Base-by-base conservation (phyloP, 2,329 filamentous ascomycete species). In the Fusarium hostae region DNA sequence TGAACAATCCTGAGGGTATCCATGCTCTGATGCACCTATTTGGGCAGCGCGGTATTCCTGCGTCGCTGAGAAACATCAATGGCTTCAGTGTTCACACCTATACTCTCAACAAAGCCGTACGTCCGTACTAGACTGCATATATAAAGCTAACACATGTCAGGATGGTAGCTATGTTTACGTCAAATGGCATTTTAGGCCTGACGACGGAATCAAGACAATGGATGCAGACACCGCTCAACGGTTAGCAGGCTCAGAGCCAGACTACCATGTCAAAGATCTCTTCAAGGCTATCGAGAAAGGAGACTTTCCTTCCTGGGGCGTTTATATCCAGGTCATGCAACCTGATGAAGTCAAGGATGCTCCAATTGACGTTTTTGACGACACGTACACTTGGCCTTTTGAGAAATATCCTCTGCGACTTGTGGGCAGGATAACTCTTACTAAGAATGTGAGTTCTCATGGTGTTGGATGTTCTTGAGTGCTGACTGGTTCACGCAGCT, bases 321-420 rank as follows among this genome's bases (percentile, higher is more conserved):
- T 88, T 68, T 90, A 88, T 68, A 84, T 91, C 4, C 91, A 93
- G 79, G 84, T 88, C 9, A 84, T 92, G 66, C 87, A 85, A 22
- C 89, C 89, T 2, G 86, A 88, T 67, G 84, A 91, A 72, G 89
- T 89, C 5, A 86, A 90, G 76, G 84, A 86, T 63, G 89, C 88
- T 77, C 83, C 83, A 44, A 90, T 86, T 83, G 90, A 90, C 79
- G 82, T 92, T 68, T 91, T 93, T 68, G 91, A 93, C 76, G 81
- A 91, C 68, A 93, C 91, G 55, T 91, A 92, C 80, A 86, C 90
- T 74, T 92, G 90, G 90, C 90, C 90, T 5, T 88, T 91, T 65
- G 82, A 79, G 26, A 85, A 90, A 50, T 88, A 90, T 32, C 90
- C 91, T 4, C 82, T 91, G 16, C 84, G 88, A 22, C 86, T 83